phyloP scores from a whole-genome alignment of 73 alveolate species.

The Paramecium biaurelia region DNA sequence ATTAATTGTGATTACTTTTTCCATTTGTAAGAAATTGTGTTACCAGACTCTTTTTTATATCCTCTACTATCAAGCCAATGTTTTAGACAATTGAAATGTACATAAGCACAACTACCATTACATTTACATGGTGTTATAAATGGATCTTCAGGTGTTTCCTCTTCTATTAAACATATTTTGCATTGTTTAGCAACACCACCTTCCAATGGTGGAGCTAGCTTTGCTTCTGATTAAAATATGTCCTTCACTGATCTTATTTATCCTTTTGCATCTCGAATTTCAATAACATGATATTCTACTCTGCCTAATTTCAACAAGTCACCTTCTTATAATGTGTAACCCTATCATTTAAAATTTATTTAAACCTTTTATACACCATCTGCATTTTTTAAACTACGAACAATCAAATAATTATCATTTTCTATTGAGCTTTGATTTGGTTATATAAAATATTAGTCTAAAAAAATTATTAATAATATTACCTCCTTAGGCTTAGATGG shows the following conservation, averaged over 20 bases:
- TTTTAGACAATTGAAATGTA: slow-evolving; percentile 80
- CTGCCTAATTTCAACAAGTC: slow-evolving; percentile 85
- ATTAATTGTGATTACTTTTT: slow-evolving; percentile 48
- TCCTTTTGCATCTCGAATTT: slow-evolving; percentile 60
- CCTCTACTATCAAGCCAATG: slow-evolving; percentile 75
- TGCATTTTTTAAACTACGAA: slow-evolving; percentile 63
- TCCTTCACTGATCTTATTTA: slow-evolving; percentile 11
- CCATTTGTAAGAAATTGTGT: slow-evolving; percentile 69
- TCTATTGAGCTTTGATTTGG: not conserved
- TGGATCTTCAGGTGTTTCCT: slow-evolving; percentile 69
- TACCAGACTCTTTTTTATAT: slow-evolving; percentile 53
- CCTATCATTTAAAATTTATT: not conserved
- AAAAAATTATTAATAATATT: not conserved
- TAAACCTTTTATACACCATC: slow-evolving; percentile 47
- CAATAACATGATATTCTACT: slow-evolving; percentile 75
- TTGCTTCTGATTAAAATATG: slow-evolving; percentile 21
- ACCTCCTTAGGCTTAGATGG: not conserved
- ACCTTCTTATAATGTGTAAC: slow-evolving; percentile 62
- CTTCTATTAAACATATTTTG: slow-evolving; percentile 67
- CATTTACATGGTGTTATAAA: slow-evolving; percentile 82
- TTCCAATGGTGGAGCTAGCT: not conserved
- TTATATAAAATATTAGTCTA: not conserved
- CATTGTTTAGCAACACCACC: slow-evolving; percentile 57
- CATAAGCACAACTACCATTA: slow-evolving; percentile 73
- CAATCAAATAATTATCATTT: slow-evolving; percentile 48